These are phyloP conservation scores for Dioscorea zingiberensis DNA, from an alignment of 106 monocot genomes.

Conservation along the genomic window DNA sequence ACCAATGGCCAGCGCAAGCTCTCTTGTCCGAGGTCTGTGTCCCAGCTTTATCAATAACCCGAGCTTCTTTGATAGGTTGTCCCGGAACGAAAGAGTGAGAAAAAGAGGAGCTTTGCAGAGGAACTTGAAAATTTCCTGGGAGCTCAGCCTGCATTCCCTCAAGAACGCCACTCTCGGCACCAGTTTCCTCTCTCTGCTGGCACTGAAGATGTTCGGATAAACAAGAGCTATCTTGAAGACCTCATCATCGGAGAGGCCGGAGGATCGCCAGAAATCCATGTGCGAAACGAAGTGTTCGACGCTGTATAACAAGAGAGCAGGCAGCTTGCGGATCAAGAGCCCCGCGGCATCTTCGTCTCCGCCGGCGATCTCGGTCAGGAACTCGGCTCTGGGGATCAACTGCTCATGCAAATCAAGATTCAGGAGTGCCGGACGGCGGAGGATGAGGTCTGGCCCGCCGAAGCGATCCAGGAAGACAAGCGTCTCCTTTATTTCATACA, in stretches of 20 bases:
- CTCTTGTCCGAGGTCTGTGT: constrained; percentile 44
- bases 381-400: constrained; percentile 44
- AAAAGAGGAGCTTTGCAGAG: constrained; percentile 59
- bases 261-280: constrained; percentile 49
- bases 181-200: constrained; percentile 61
- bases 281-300: constrained; percentile 46
- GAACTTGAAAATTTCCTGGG: constrained; percentile 44
- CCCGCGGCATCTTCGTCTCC: constrained; percentile 34
- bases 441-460: constrained; percentile 28
- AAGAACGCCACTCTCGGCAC: constrained; percentile 45
- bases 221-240: constrained; percentile 57
- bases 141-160: constrained; percentile 31
- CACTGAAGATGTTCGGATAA: constrained; percentile 74
- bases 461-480: constrained; percentile 33
- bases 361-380: constrained; percentile 31
- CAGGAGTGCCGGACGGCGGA: constrained; percentile 58
- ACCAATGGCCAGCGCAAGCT: constrained; percentile 45
- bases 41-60: constrained; percentile 59
- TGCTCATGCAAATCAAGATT: constrained; percentile 47
- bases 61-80: constrained; percentile 60
- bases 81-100: constrained; percentile 46
- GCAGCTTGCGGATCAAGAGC: constrained; percentile 43
- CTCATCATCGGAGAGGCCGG: constrained; percentile 40
- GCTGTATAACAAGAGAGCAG: constrained; percentile 48
- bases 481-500: constrained; percentile 25